A percentile compares a stretch with the other conserved stretches of the same genome.
Conservation (phyloP, 768 basidiomycete species). For the Trametes sanguinea region DNA sequence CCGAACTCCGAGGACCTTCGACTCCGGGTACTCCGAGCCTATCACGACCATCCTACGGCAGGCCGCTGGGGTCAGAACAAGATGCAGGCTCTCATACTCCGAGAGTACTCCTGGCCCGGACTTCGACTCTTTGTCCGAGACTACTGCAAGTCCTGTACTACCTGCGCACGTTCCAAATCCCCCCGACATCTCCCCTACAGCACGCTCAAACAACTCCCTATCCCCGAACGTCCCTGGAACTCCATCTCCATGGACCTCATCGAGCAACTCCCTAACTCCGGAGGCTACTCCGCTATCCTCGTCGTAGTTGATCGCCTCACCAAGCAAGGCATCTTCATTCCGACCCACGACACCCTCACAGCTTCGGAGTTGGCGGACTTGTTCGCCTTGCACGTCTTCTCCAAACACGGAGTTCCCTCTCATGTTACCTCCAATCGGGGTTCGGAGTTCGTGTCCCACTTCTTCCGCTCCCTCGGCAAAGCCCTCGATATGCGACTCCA, state of each 20-base stretch:
- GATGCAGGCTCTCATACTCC: neutral
- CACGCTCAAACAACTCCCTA: neutral
- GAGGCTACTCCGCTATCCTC: no score
- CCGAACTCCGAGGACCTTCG: neutral
- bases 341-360: conserved; percentile 23
- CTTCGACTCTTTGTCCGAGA: neutral
- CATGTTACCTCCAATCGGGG: conserved; percentile 20
- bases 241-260: no score
- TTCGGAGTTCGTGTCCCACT: conserved; percentile 14
- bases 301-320: no score
- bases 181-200: neutral
- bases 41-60: neutral
- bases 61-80: neutral
- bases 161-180: neutral
- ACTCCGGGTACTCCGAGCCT: neutral
- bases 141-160: neutral
- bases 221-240: neutral
- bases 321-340: conserved; percentile 26
- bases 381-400: conserved; percentile 23
- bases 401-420: conserved; percentile 5
- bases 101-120: neutral
- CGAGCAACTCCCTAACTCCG: no score
- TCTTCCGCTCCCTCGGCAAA: conserved; percentile 17
- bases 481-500: conserved; percentile 10
- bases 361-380: conserved; percentile 24